Evolutionary conservation across 805 yeast genomes (phyloP).

Genomic region (Priceomyces haplophilus): DNA sequence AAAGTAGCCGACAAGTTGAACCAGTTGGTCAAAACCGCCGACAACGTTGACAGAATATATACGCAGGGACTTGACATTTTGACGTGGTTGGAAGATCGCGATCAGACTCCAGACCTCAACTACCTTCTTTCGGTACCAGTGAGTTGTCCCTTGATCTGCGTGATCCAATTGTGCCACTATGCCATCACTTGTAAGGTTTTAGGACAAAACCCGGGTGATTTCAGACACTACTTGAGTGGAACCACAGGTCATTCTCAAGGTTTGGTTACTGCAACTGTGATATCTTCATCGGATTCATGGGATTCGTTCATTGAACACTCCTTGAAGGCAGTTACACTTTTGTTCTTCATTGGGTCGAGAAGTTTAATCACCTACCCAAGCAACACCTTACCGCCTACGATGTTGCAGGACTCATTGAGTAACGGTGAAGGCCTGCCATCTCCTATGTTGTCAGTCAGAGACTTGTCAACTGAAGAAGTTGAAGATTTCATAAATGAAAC

Average conservation of each 20-base stretch:
- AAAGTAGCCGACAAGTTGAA: constrained; percentile 68
- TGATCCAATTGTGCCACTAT: constrained; percentile 91
- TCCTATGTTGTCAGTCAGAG: constrained; percentile 95
- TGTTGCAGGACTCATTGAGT: constrained; percentile 86
- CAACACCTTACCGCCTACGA: constrained; percentile 91
- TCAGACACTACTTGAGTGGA: constrained; percentile 65
- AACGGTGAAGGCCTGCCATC: constrained; percentile 96
- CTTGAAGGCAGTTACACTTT: constrained; percentile 73
- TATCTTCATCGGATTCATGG: constrained; percentile 82
- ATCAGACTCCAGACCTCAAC: constrained; percentile 84
- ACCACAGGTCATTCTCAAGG: constrained; percentile 91
- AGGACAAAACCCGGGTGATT: constrained; percentile 87
- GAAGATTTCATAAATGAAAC: constrained; percentile 78
- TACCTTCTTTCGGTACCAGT: constrained; percentile 89
- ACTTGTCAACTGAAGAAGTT: constrained; percentile 76
- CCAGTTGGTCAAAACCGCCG: constrained; percentile 63
- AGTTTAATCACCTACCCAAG: constrained; percentile 88
- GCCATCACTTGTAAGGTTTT: constrained; percentile 81
- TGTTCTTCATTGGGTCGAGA: constrained; percentile 92
- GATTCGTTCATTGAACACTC: constrained; percentile 70
- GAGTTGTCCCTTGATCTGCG: constrained; percentile 95
- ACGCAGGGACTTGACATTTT: constrained; percentile 90
- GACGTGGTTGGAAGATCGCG: constrained; percentile 82
- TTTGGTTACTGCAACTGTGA: constrained; percentile 87
- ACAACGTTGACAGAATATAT: constrained; percentile 80